Percentiles rank a stretch among this genome's conserved stretches.
These are phyloP conservation scores for Silene conica DNA, from an alignment of 148 eudicot species.

Conservation along the genomic window DNA sequence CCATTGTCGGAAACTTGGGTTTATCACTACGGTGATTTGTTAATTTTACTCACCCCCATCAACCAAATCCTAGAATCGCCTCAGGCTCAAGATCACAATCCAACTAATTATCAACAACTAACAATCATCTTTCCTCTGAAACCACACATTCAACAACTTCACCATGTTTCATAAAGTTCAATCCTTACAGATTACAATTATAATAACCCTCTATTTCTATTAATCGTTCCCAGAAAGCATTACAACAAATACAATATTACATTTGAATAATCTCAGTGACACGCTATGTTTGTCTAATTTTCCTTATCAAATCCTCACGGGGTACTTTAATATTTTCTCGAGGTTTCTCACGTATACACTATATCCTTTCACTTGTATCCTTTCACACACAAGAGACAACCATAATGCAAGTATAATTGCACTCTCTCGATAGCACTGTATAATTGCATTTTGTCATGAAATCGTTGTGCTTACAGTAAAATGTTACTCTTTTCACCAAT, in stretches of 20 bases:
- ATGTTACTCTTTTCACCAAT: background rate
- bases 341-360: background rate
- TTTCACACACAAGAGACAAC: background rate
- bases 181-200: background rate
- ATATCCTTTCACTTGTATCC: background rate
- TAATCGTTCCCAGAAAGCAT: background rate
- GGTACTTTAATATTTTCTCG: background rate
- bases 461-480: background rate
- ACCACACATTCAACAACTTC: background rate
- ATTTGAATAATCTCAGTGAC: no score
- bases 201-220: background rate
- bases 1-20: no score
- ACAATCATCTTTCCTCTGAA: background rate
- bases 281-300: background rate
- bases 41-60: no score
- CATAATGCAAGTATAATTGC: background rate
- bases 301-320: background rate
- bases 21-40: no score
- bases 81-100: background rate
- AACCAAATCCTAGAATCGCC: no score
- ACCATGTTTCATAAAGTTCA: background rate
- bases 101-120: background rate
- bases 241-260: background rate
- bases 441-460: no score
- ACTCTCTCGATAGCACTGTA: background rate